phyloP scores from a whole-genome alignment of 352 stramenopile genomes.

The Thraustochytrium striatum region DNA sequence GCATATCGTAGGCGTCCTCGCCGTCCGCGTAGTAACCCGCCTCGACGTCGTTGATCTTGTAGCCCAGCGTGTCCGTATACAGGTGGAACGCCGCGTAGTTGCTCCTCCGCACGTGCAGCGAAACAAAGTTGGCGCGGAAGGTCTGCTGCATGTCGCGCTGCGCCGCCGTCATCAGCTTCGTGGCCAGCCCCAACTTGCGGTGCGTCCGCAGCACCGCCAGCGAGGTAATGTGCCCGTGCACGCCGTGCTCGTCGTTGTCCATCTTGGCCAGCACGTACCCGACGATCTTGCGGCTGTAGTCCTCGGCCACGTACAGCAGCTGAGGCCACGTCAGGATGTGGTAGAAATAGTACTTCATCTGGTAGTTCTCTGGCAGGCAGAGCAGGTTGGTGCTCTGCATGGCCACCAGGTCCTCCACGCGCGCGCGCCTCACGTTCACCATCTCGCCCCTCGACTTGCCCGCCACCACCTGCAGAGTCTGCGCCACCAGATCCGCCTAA shows the following conservation, averaged over 20 bases:
- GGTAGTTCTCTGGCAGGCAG: constrained; percentile 99
- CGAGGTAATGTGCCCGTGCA: constrained; percentile 97
- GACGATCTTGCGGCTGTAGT: constrained; percentile 95
- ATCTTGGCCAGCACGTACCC: constrained; percentile 99
- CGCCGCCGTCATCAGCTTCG: constrained; percentile 92
- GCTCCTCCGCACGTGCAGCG: constrained; percentile 95
- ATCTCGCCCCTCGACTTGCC: neutral
- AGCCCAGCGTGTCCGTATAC: constrained; percentile 94
- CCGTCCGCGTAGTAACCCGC: constrained; percentile 98
- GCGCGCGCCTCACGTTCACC: constrained; percentile 50
- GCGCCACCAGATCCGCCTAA: too few species aligned
- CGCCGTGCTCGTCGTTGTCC: constrained; percentile 56
- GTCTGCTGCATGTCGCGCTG: constrained; percentile 91
- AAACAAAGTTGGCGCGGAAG: constrained; percentile 97
- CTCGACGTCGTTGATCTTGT: constrained; percentile 66
- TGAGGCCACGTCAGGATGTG: constrained; percentile 98
- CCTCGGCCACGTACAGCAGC: constrained; percentile 95
- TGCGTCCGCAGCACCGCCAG: constrained; percentile 93
- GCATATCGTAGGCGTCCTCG: constrained; percentile 85
- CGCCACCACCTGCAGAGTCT: too few species aligned
- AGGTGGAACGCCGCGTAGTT: constrained; percentile 97
- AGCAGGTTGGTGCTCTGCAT: constrained; percentile 99
- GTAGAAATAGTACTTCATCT: constrained; percentile 99
- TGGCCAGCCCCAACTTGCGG: constrained; percentile 93
- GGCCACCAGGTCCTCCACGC: constrained; percentile 85